Evolutionary conservation across 148 eudicot species (phyloP), one percentile per base, ranked within the genome.

Genomic region (Linanthus parryae): DNA sequence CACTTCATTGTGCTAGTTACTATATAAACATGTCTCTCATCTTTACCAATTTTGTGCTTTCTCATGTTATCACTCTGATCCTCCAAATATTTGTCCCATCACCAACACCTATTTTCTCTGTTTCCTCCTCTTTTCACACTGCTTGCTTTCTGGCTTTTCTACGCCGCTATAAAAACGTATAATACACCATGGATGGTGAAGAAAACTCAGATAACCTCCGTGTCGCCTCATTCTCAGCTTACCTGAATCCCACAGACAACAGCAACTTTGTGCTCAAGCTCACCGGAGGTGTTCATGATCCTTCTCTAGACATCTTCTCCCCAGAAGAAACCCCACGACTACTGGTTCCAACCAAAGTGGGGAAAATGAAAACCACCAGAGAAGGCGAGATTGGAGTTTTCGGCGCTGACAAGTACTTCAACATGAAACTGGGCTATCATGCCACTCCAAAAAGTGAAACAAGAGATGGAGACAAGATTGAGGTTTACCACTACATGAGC

Each of bases 201-300:
- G 46, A 65, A 24, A 37, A 46, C 41, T 2, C 48, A 0, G 42
- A 36, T 50, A 58, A 61, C 37, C 79, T 68, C 20, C 82, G 86
- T 5, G 94, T 81, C 22, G 89, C 74, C 28, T 88, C 96, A 2
- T 88, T 88, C 59, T 77, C 96, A 2, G 73, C 72, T 2, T 88
- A 88, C 53, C 82, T 84, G 30, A 74, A 79, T 52, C 38, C 83
- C 15, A 13, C 61, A 2, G 81, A 86, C 35, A 79, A 76, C 3
- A n/a, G n/a, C n/a, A 68, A 77, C 41, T 73, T 73, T 41, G 71
- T 68, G 35, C 69, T 54, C 8, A 73, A 64, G 26, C 65, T 82
- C 36, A 44, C 74, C 22, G 67, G 65, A 27, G 69, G 70, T 0
- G 36, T 61, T 57, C 70, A 61, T 15, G 72, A 68, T 18, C 64